Percentiles rank a stretch among this genome's conserved stretches.
Conservation (phyloP, 2,329 filamentous ascomycete species). For the Penicillium sp. region DNA sequence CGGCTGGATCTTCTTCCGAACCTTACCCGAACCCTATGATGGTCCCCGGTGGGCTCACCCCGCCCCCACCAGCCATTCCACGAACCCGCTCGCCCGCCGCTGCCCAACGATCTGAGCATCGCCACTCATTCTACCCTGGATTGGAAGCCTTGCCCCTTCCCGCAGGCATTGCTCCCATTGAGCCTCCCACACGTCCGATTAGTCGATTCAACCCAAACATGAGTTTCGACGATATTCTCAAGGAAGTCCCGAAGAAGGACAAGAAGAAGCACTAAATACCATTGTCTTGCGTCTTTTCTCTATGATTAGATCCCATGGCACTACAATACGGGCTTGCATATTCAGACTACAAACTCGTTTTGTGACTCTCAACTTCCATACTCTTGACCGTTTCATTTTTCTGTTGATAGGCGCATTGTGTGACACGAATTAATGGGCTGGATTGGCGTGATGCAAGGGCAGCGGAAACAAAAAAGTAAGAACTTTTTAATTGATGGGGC, state of each 20-base stretch:
- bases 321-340: neutral
- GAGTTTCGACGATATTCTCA: slow-evolving; percentile 51
- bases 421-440: slow-evolving; percentile 1
- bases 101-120: slow-evolving; percentile 36
- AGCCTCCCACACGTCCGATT: slow-evolving; percentile 39
- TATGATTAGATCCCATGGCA: slow-evolving; percentile 7
- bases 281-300: slow-evolving; percentile 5
- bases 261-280: slow-evolving; percentile 34
- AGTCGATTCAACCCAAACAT: slow-evolving; percentile 48
- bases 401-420: slow-evolving; percentile 26
- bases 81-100: slow-evolving; percentile 34
- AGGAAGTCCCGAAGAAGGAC: slow-evolving; percentile 38
- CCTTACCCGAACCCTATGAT: slow-evolving; percentile 34
- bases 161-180: slow-evolving; percentile 42
- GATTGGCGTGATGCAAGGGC: slow-evolving; percentile 23
- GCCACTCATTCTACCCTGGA: slow-evolving; percentile 45
- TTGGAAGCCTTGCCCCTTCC: slow-evolving; percentile 47
- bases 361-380: slow-evolving; percentile 1
- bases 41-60: slow-evolving; percentile 32
- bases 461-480: slow-evolving; percentile 17
- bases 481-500: slow-evolving; percentile 18
- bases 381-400: slow-evolving; percentile 6
- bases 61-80: slow-evolving; percentile 37
- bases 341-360: neutral
- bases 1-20: slow-evolving; percentile 37